A percentile compares a stretch with the other conserved stretches of the same genome.
Evolutionary conservation across 176 grass and related monocot genomes (phyloP).

Genomic region (Urochloa ruziziensis): DNA sequence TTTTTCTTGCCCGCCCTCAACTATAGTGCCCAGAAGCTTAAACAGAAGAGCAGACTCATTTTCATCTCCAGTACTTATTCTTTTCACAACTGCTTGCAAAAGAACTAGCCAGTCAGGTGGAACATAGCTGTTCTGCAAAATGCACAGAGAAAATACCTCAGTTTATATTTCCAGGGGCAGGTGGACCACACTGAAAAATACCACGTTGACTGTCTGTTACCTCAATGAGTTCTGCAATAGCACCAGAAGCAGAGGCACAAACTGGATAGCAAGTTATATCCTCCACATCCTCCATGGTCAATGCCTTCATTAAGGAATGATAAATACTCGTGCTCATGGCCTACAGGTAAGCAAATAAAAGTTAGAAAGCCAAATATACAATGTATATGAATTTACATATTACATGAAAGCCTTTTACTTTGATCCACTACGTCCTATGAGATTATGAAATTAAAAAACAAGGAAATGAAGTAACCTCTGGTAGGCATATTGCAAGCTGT

Average conservation of each 20-base stretch:
- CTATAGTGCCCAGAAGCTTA: slow-evolving; percentile 77
- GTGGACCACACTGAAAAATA: neutral
- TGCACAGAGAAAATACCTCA: slow-evolving; percentile 13
- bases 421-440: slow-evolving; percentile 3
- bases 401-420: slow-evolving; percentile 20
- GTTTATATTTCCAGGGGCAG: slow-evolving; percentile 14
- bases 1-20: slow-evolving; percentile 67
- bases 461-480: slow-evolving; percentile 52
- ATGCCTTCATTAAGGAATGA: slow-evolving; percentile 63
- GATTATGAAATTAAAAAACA: slow-evolving; percentile 16
- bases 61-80: slow-evolving; percentile 56
- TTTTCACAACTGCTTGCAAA: slow-evolving; percentile 62
- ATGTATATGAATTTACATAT: slow-evolving; percentile 7
- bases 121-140: slow-evolving; percentile 66
- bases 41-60: slow-evolving; percentile 77
- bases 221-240: slow-evolving; percentile 79
- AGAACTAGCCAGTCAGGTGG: slow-evolving; percentile 63
- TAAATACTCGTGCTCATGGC: slow-evolving; percentile 68
- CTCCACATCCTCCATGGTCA: slow-evolving; percentile 47
- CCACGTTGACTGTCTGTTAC: slow-evolving; percentile 38
- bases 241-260: slow-evolving; percentile 77
- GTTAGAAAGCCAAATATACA: slow-evolving; percentile 26
- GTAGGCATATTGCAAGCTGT: slow-evolving; percentile 63
- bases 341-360: slow-evolving; percentile 43
- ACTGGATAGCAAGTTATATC: slow-evolving; percentile 74